Conservation (phyloP, 345 rosid genomes). For the Lumnitzera racemosa region DNA sequence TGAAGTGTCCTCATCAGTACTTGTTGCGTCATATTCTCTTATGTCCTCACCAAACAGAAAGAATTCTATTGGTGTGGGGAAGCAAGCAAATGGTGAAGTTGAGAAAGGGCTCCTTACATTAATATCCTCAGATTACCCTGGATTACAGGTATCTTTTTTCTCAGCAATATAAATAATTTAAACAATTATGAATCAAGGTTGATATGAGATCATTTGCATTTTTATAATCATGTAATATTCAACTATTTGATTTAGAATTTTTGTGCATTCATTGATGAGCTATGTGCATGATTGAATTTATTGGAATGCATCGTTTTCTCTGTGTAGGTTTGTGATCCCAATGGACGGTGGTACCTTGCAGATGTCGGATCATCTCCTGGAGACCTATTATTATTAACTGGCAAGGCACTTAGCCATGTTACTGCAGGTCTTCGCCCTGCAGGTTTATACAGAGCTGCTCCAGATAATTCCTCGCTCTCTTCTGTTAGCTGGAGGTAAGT, state of each 20-base stretch:
- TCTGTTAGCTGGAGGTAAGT: slow-evolving; percentile 69
- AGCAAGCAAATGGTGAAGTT: slow-evolving; percentile 59
- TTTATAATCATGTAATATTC: too few relatives aligned
- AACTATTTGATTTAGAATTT: not conserved
- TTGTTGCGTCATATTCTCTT: slow-evolving; percentile 64
- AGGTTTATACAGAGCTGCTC: slow-evolving; percentile 57
- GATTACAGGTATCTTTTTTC: slow-evolving; percentile 55
- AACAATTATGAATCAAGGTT: too few relatives aligned
- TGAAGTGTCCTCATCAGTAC: slow-evolving; percentile 85
- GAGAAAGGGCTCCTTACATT: slow-evolving; percentile 90
- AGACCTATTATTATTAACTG: slow-evolving; percentile 79
- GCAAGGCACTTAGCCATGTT: slow-evolving; percentile 87
- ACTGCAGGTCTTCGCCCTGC: slow-evolving; percentile 97
- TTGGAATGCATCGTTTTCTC: slow-evolving; percentile 5
- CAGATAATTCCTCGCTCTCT: slow-evolving; percentile 41
- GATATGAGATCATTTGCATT: too few relatives aligned
- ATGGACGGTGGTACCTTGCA: slow-evolving; percentile 95
- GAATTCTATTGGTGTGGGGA: slow-evolving; percentile 62
- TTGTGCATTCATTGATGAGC: not conserved
- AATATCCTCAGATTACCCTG: slow-evolving; percentile 72
- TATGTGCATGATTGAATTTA: not conserved
- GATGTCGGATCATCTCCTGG: slow-evolving; percentile 66
- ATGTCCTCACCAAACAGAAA: slow-evolving; percentile 65
- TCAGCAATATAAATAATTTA: not conserved
- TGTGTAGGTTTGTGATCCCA: slow-evolving; percentile 87